phyloP scores from a whole-genome alignment of 805 yeast species.

The Suhomyces sp. region DNA sequence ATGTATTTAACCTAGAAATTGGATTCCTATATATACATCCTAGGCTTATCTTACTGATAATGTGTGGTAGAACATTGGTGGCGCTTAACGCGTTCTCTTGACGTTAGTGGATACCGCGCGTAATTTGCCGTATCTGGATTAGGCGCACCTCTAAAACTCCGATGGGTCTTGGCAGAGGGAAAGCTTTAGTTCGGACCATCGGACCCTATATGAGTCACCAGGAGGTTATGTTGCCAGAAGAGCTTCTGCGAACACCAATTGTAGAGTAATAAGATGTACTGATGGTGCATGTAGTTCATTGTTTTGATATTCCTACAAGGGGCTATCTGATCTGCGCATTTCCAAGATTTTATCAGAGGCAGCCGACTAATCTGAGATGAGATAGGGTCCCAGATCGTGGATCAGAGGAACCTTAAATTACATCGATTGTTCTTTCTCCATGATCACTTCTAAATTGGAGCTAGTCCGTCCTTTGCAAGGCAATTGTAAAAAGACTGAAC shows the following conservation, averaged over 20 bases:
- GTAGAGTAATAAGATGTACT: background rate
- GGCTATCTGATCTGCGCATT: background rate
- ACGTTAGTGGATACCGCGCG: slow-evolving; percentile 2
- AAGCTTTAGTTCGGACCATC: background rate
- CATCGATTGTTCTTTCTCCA: background rate
- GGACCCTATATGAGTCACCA: background rate
- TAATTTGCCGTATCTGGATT: background rate
- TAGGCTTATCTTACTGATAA: background rate
- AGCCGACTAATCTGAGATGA: background rate
- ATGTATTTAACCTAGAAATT: background rate
- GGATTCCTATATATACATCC: background rate
- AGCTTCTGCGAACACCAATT: background rate
- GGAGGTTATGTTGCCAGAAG: background rate
- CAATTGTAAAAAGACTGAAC: no score
- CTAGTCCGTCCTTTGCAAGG: no score
- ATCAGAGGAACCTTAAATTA: no score
- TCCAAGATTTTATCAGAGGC: background rate
- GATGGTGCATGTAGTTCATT: no score
- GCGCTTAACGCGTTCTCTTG: slow-evolving; percentile 2
- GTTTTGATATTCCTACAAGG: no score
- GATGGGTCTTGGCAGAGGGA: background rate
- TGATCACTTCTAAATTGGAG: no score
- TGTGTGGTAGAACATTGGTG: background rate
- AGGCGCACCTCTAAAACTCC: background rate
- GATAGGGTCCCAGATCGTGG: background rate